Evolutionary conservation across 2,329 filamentous ascomycete species (phyloP).

Genomic region (Beauveria sp.): DNA sequence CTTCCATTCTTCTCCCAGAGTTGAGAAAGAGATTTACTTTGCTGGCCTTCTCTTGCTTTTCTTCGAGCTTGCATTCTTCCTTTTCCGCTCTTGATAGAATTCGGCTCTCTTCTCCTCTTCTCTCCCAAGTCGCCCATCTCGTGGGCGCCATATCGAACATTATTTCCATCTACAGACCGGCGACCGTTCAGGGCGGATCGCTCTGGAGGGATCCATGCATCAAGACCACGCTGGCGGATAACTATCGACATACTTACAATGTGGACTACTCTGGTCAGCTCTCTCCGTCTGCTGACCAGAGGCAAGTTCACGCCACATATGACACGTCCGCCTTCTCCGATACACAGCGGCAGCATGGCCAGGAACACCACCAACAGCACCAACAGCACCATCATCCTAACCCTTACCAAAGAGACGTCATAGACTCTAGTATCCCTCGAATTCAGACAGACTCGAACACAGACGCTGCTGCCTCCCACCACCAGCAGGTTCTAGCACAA

Average conservation of each 20-base stretch:
- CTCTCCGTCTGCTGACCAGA: constrained; percentile 56
- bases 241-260: constrained; percentile 68
- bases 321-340: constrained; percentile 35
- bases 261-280: constrained; percentile 66
- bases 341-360: constrained; percentile 29
- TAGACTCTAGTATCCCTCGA: constrained; percentile 5
- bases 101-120: background rate
- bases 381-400: constrained; percentile 18
- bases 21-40: constrained; percentile 4
- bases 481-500: constrained; percentile 5
- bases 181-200: constrained; percentile 66
- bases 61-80: background rate
- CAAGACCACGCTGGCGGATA: constrained; percentile 64
- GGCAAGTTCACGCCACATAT: constrained; percentile 57
- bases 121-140: constrained; percentile 36
- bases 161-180: constrained; percentile 54
- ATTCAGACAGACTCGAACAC: constrained; percentile 6
- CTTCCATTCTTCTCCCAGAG: background rate
- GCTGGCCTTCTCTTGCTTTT: background rate
- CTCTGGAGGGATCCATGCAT: constrained; percentile 72
- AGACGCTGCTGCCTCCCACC: background rate
- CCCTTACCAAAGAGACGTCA: constrained; percentile 8
- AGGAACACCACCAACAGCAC: constrained; percentile 18
- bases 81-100: background rate
- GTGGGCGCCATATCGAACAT: constrained; percentile 47